Evolutionary conservation across 768 basidiomycete genomes (phyloP), one percentile per base, ranked within the genome.

Genomic region (Lactifluus piperatus): DNA sequence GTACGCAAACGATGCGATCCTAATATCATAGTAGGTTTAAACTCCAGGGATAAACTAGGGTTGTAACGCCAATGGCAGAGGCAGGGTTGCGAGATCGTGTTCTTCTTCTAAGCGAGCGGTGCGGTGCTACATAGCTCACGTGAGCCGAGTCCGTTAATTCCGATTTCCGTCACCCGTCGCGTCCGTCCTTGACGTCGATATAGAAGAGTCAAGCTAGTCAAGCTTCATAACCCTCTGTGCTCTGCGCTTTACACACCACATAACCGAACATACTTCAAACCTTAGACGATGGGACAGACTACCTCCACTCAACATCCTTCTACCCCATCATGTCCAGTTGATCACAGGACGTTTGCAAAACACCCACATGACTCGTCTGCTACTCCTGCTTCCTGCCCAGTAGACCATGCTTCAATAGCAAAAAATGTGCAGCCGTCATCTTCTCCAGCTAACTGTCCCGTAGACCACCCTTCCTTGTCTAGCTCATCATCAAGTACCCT

Each of bases 371-470:
- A 45, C 1, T 24, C 54, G 18, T 18, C 69, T 41, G 60, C 69
- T 51, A 59, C 57, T 30, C 20, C 68, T 8, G 41, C 62, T 37
- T 57, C 60, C 36, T 63, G 62, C 44, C 66, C 64, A 27, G 53
- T 64, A 14, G 56, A 60, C 45, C 66, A 64, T 43, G n/a, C 37
- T 22, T 37, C 65, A 3, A 27, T 43, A 22, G 8, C 48, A 44
- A 62, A 52, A 27, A 51, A 26, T 62, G 68, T 29, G 26, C 67
- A 36, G 45, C 66, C 34, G 56, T 43, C 53, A 48, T 37, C 58
- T 20, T 34, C 62, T 27, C 37, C 72, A 49, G 70, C 73, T 0
- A 66, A 69, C 55, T 77, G 76, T 64, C 77, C 77, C 26, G 69
- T 77, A 32, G 68, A 73, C 55, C 74, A 75, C 64, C 58, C 67